Evolutionary conservation across 2,329 filamentous ascomycete species (phyloP).

Genomic region (Geoglossum cookeanum): DNA sequence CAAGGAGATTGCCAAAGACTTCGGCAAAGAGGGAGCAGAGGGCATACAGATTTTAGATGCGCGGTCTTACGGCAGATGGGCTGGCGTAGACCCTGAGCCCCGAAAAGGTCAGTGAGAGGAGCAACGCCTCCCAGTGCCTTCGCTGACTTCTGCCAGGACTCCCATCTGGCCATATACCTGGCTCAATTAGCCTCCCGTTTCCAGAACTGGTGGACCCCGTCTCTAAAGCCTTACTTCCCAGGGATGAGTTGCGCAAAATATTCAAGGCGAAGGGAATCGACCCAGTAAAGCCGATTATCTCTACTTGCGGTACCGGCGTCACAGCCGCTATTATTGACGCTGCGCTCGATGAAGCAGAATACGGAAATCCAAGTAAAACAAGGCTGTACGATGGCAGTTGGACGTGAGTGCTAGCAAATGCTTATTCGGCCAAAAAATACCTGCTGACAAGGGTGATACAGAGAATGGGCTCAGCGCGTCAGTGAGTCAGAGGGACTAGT

Average conservation of each 20-base stretch:
- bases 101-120: slow-evolving; percentile 38
- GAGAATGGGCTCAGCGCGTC: slow-evolving; percentile 32
- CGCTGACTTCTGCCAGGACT: slow-evolving; percentile 24
- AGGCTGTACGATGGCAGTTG: slow-evolving; percentile 91
- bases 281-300: slow-evolving; percentile 61
- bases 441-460: slow-evolving; percentile 12
- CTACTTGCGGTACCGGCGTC: slow-evolving; percentile 82
- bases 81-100: slow-evolving; percentile 69
- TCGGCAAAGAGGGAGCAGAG: slow-evolving; percentile 66
- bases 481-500: slow-evolving; percentile 27
- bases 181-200: slow-evolving; percentile 68
- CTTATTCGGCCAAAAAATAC: neutral
- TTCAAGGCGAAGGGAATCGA: slow-evolving; percentile 70
- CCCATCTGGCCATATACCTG: slow-evolving; percentile 79
- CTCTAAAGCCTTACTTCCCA: slow-evolving; percentile 61
- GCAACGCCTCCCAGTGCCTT: neutral
- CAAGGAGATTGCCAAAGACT: slow-evolving; percentile 52
- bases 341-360: slow-evolving; percentile 61
- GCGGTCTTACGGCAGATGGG: slow-evolving; percentile 58
- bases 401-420: slow-evolving; percentile 51
- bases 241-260: slow-evolving; percentile 50
- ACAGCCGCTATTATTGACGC: slow-evolving; percentile 84
- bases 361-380: slow-evolving; percentile 44
- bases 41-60: slow-evolving; percentile 82
- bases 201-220: slow-evolving; percentile 60